Conservation (phyloP, 805 yeast genomes). For the Tetrapisispora taiwanensis region DNA sequence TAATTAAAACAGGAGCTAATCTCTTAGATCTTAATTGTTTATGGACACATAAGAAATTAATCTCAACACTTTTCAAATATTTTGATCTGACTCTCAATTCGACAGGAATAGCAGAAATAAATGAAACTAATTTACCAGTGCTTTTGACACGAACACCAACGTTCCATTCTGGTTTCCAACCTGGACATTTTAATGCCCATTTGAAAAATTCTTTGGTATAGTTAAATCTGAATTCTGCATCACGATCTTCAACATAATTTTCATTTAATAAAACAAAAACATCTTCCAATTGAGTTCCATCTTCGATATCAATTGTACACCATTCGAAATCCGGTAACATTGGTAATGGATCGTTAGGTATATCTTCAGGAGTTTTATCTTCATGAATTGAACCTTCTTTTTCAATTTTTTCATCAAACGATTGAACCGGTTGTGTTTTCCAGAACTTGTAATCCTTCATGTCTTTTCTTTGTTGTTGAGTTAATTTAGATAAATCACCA, state of each 20-base stretch:
- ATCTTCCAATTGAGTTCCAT: slow-evolving; percentile 53
- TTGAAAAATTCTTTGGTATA: slow-evolving; percentile 72
- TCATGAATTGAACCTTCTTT: slow-evolving; percentile 76
- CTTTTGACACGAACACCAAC: slow-evolving; percentile 83
- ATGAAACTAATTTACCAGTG: slow-evolving; percentile 74
- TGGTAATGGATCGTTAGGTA: slow-evolving; percentile 61
- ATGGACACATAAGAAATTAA: slow-evolving; percentile 89
- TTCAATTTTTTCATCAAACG: slow-evolving; percentile 54
- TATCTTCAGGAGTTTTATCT: slow-evolving; percentile 56
- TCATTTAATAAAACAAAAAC: slow-evolving; percentile 72
- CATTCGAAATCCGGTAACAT: slow-evolving; percentile 79
- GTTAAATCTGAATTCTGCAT: slow-evolving; percentile 84
- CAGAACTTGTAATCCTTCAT: slow-evolving; percentile 92
- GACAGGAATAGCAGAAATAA: slow-evolving; percentile 84
- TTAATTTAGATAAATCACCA: slow-evolving; percentile 38
- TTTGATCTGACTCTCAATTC: slow-evolving; percentile 49
- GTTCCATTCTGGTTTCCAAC: slow-evolving; percentile 82
- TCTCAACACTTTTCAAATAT: slow-evolving; percentile 61
- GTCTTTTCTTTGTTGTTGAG: slow-evolving; percentile 50
- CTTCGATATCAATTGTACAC: slow-evolving; percentile 62
- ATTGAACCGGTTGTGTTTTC: slow-evolving; percentile 94
- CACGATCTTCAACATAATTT: slow-evolving; percentile 91
- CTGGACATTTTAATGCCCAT: slow-evolving; percentile 94
- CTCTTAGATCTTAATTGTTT: slow-evolving; percentile 89
- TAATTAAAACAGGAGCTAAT: slow-evolving; percentile 85